phyloP scores from a whole-genome alignment of 78 protist species.

The Dictyostelium intermedium region DNA sequence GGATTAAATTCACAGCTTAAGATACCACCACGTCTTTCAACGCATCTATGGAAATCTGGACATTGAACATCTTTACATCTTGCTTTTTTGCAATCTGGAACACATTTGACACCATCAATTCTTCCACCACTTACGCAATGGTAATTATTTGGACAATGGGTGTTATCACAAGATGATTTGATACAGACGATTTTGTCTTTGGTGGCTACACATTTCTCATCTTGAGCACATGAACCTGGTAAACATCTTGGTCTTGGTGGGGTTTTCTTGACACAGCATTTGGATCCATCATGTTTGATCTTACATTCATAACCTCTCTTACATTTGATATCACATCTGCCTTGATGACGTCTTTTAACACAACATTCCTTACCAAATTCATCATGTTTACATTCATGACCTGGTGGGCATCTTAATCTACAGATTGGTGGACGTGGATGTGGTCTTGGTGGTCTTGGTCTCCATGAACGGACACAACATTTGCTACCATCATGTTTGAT shows the following conservation, averaged over 20 bases:
- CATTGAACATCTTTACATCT: background rate
- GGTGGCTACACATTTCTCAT: background rate
- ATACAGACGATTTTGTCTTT: background rate
- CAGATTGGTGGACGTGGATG: background rate
- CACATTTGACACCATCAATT: background rate
- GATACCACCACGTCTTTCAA: background rate
- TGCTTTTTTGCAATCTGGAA: background rate
- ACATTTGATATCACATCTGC: background rate
- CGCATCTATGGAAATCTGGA: background rate
- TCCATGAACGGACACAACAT: background rate
- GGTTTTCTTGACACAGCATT: background rate
- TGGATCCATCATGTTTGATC: background rate
- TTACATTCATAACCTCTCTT: background rate
- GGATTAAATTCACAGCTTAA: background rate
- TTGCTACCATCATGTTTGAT: background rate
- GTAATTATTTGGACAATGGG: background rate
- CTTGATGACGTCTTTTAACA: background rate
- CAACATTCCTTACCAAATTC: background rate
- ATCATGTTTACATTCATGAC: background rate
- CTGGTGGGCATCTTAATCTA: slow-evolving; percentile 2
- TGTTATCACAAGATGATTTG: background rate
- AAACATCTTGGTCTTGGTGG: background rate
- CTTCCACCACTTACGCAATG: background rate
- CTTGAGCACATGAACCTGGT: background rate
- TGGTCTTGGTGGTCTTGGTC: background rate